Base-by-base conservation (phyloP, 2,329 filamentous ascomycete species). In the Cryphonectria nitschkei region DNA sequence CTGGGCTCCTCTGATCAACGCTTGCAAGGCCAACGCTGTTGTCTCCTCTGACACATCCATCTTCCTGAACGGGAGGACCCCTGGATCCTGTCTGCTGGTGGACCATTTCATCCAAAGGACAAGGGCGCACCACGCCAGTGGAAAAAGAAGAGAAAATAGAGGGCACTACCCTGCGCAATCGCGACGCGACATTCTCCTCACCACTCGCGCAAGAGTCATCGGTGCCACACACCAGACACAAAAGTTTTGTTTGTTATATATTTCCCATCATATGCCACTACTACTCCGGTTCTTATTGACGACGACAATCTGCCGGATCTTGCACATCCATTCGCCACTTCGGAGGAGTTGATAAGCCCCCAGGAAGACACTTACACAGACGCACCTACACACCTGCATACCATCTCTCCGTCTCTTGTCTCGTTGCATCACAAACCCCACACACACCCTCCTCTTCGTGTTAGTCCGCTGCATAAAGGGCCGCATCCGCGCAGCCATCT, bases 171-270 rank as follows among this genome's bases (percentile, higher is more conserved):
- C 39, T 72, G 62, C 71, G 71, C 71, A 70, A 72, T 70, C 70
- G 64, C 71, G 68, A 70, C 71, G 71, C 68, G 71, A 72, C 71
- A 72, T 68, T 54, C 68, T 67, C 29, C 62, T 70, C 70, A 60
- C 16, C 68, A 46, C 37, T 67, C 43, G 68, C 68, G 68, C 67
- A 72, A 68, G 71, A 68, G 56, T 58, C 71, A 72, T 54, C 60
- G 46, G 46, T 16, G 56, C 37, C 58, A n/a, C 58, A n/a, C 58
- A 32, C 66, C 65, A 50, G 52, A 58, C 39, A 64, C 46, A 50
- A n/a, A 46, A 46, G n/a, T 64, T 64, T 64, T 64, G 61, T 64
- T 58, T 50, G 16, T 52, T n/a, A 50, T 61, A 8, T 46, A 16
- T 62, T 8, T 39, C 41, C 19, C 46, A n/a, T n/a, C 52, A 39